These are phyloP conservation scores for Plectranthus barbatus DNA, from an alignment of 257 asterid species.

Conservation along the genomic window DNA sequence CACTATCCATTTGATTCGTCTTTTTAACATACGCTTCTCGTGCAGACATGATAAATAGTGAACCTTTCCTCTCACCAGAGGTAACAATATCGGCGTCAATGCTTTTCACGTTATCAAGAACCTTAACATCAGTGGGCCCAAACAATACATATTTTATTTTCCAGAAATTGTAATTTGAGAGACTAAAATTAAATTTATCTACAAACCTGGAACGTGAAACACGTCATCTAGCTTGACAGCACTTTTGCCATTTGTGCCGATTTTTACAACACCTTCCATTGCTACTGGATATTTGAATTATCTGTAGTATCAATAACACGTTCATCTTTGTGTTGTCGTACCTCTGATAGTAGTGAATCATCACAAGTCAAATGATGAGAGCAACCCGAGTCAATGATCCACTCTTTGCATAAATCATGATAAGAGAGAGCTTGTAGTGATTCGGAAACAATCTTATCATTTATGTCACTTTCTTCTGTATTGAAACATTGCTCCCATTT, in stretches of 20 bases:
- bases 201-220: neutral
- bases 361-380: neutral
- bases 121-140: neutral
- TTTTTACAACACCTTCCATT: neutral
- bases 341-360: neutral
- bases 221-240: neutral
- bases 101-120: neutral
- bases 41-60: neutral
- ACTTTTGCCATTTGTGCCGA: neutral
- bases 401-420: neutral
- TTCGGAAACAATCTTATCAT: no score
- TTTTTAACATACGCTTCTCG: neutral
- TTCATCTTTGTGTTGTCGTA: neutral
- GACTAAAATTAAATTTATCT: neutral
- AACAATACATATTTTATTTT: neutral
- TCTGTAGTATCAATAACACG: neutral
- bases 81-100: neutral
- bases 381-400: neutral
- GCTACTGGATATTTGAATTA: neutral
- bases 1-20: neutral
- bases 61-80: neutral
- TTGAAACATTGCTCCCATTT: neutral
- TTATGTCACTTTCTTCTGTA: neutral
- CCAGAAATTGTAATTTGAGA: neutral
- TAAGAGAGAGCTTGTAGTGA: neutral